These are phyloP conservation scores for Oryza longistaminata DNA, from an alignment of 176 grass and related monocot species.

Conservation along the genomic window DNA sequence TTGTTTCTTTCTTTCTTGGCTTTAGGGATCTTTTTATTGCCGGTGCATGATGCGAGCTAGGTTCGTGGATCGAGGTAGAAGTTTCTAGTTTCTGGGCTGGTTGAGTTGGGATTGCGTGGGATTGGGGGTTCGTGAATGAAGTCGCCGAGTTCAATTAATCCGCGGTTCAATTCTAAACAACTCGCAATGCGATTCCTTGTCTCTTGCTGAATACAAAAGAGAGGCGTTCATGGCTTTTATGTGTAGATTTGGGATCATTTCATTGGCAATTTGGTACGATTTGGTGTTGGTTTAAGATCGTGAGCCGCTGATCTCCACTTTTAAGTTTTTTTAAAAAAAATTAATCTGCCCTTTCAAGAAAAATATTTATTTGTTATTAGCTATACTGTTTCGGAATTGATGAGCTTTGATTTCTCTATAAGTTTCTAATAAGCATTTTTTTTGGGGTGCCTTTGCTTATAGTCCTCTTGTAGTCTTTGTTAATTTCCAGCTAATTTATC, in stretches of 20 bases:
- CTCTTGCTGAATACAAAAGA: neutral
- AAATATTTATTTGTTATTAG: neutral
- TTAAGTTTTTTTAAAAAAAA: neutral
- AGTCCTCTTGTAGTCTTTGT: neutral
- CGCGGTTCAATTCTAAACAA: neutral
- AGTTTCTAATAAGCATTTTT: neutral
- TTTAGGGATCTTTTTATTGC: neutral
- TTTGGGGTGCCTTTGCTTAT: neutral
- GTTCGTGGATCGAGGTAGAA: neutral
- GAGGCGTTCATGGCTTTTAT: neutral
- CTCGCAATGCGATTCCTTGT: neutral
- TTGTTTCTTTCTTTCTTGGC: neutral
- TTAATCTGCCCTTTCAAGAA: neutral
- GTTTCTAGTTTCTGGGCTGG: neutral
- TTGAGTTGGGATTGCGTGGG: conserved; percentile 19
- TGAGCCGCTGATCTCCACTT: neutral
- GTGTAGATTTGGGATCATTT: neutral
- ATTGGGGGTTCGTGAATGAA: conserved; percentile 2
- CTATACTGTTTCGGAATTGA: neutral
- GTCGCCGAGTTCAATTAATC: neutral
- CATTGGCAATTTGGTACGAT: neutral
- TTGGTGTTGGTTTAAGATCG: neutral
- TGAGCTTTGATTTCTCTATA: neutral
- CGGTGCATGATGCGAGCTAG: neutral
- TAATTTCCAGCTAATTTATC: neutral